phyloP scores from a whole-genome alignment of 192 early-diverging fungal genomes.

The Phlyctochytrium arcticum region DNA sequence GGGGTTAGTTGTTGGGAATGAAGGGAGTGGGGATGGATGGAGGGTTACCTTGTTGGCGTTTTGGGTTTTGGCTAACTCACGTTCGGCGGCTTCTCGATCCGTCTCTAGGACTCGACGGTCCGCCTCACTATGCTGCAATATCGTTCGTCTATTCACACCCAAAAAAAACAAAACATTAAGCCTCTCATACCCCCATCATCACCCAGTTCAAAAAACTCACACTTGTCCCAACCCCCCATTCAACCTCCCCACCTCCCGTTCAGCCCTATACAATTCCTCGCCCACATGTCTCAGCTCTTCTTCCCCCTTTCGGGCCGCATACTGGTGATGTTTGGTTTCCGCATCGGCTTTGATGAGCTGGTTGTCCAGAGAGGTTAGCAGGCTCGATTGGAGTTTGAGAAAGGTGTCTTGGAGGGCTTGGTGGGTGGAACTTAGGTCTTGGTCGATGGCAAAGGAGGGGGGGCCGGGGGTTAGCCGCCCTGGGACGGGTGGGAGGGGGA shows the following conservation, averaged over 20 bases:
- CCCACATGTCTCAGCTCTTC: slow-evolving; percentile 44
- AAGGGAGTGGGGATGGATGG: neutral
- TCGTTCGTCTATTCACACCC: slow-evolving; percentile 4
- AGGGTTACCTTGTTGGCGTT: slow-evolving; percentile 18
- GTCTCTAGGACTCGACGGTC: slow-evolving; percentile 24
- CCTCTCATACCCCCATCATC: neutral
- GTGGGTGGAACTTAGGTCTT: too few species aligned
- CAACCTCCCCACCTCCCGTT: slow-evolving; percentile 40
- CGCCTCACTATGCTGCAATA: slow-evolving; percentile 16
- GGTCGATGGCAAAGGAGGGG: too few species aligned
- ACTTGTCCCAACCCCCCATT: slow-evolving; percentile 35
- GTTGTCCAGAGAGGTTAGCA: slow-evolving; percentile 40
- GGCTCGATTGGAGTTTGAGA: slow-evolving; percentile 35
- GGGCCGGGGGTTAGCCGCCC: too few species aligned
- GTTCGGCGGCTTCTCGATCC: slow-evolving; percentile 31
- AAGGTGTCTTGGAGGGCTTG: slow-evolving; percentile 39
- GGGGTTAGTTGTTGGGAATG: neutral
- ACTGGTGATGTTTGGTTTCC: slow-evolving; percentile 38
- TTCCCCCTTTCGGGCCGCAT: slow-evolving; percentile 25
- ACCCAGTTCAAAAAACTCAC: slow-evolving; percentile 23
- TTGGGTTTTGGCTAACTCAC: slow-evolving; percentile 17
- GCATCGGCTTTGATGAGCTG: slow-evolving; percentile 39
- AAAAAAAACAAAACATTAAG: neutral
- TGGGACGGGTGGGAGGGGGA: too few species aligned
- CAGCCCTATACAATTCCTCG: slow-evolving; percentile 43